Conservation (phyloP, 352 stramenopile genomes). For the Pythium volutum region DNA sequence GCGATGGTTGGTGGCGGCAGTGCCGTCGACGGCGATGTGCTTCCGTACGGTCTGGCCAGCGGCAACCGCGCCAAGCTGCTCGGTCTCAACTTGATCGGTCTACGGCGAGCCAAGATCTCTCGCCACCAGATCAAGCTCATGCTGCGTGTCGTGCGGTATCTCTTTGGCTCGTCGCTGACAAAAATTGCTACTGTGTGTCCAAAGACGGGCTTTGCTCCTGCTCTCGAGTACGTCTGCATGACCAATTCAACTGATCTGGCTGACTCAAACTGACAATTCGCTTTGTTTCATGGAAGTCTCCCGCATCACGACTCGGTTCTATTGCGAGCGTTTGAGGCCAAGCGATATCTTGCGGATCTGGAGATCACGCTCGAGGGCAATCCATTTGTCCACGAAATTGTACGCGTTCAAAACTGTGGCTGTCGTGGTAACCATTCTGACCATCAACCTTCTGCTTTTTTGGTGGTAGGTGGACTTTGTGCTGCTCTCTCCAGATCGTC, state of each 20-base stretch:
- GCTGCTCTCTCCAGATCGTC: conserved; percentile 42
- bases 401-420: conserved; percentile 16
- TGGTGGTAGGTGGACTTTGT: conserved; percentile 66
- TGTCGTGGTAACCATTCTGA: not conserved
- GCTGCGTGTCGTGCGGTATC: conserved; percentile 71
- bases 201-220: conserved; percentile 69
- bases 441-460: conserved; percentile 2
- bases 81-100: conserved; percentile 71
- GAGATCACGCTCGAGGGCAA: conserved; percentile 33
- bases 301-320: conserved; percentile 46
- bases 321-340: conserved; percentile 51
- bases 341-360: conserved; percentile 43
- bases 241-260: not conserved
- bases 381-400: conserved; percentile 59
- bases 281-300: conserved; percentile 33
- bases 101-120: conserved; percentile 62
- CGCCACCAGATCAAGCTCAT: conserved; percentile 72
- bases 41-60: conserved; percentile 72
- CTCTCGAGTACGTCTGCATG: conserved; percentile 44
- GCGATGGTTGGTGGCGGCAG: conserved; percentile 81
- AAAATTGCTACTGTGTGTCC: conserved; percentile 30
- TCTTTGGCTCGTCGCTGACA: conserved; percentile 50
- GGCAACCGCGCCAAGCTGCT: conserved; percentile 78
- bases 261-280: not conserved
- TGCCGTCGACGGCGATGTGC: conserved; percentile 76